phyloP scores from a whole-genome alignment of 2,329 filamentous ascomycete species.

The Alternaria arborescens region DNA sequence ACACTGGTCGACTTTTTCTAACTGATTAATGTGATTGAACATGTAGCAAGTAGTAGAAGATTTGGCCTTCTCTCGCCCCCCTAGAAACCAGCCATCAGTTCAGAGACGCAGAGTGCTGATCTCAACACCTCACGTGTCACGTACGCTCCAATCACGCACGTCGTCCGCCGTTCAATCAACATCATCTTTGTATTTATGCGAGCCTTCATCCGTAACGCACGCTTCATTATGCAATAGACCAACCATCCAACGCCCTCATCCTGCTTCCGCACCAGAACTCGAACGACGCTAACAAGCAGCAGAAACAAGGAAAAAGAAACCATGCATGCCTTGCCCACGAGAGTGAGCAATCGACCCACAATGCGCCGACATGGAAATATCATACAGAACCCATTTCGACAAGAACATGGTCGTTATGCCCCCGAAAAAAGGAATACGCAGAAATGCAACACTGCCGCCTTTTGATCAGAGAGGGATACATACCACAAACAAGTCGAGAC shows the following conservation, averaged over 20 bases:
- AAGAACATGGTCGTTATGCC: constrained; percentile 10
- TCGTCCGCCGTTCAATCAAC: background rate
- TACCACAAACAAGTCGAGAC: constrained; percentile 32
- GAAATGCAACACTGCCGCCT: constrained; percentile 44
- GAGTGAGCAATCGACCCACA: constrained; percentile 14
- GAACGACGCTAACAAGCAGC: constrained; percentile 12
- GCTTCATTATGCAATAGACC: constrained; percentile 43
- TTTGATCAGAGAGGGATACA: constrained; percentile 33
- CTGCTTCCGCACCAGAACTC: constrained; percentile 23
- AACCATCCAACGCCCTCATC: constrained; percentile 36
- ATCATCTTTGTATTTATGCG: constrained; percentile 34
- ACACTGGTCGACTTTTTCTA: too few relatives aligned
- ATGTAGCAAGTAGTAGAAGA: too few relatives aligned
- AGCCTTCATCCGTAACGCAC: constrained; percentile 29
- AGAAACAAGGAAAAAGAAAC: constrained; percentile 16
- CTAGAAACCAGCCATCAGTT: background rate
- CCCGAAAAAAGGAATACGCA: constrained; percentile 8
- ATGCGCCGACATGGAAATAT: constrained; percentile 41
- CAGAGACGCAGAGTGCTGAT: background rate
- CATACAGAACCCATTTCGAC: constrained; percentile 35
- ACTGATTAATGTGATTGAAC: too few relatives aligned
- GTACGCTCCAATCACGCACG: background rate
- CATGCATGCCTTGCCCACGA: constrained; percentile 27
- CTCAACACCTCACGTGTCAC: constrained; percentile 12
- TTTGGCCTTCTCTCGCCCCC: background rate